A percentile compares a stretch with the other conserved stretches of the same genome.
These are phyloP conservation scores for Ephemerocybe angulata DNA, from an alignment of 768 basidiomycete species.

Conservation along the genomic window DNA sequence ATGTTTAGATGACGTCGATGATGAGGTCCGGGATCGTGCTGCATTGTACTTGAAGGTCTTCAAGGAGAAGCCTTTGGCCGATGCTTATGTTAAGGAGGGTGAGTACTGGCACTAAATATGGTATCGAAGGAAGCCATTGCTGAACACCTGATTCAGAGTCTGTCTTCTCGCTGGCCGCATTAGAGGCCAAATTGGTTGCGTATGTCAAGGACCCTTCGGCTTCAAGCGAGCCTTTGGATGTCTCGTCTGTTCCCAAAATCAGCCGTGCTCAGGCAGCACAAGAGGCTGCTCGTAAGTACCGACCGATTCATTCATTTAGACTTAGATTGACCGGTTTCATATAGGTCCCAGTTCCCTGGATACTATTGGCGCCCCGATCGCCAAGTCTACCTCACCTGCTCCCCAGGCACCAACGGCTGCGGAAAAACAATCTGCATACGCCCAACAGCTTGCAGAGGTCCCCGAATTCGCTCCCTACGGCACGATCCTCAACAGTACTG, in stretches of 20 bases:
- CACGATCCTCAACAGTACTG: conserved; percentile 79
- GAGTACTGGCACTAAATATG: not conserved
- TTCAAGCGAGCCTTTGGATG: conserved; percentile 73
- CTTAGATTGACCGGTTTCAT: conserved; percentile 6
- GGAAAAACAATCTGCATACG: conserved; percentile 85
- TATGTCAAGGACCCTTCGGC: conserved; percentile 86
- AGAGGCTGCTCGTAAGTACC: conserved; percentile 74
- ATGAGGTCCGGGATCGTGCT: conserved; percentile 97
- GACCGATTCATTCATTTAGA: conserved; percentile 1
- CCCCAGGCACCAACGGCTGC: conserved; percentile 80
- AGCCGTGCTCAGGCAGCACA: conserved; percentile 89
- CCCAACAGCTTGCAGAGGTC: conserved; percentile 78
- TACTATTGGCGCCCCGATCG: conserved; percentile 69
- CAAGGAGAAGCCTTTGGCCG: conserved; percentile 73
- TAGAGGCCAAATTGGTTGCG: conserved; percentile 89
- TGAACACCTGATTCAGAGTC: conserved; percentile 51
- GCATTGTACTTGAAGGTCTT: conserved; percentile 89
- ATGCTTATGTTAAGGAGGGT: conserved; percentile 93
- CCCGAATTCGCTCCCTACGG: conserved; percentile 87
- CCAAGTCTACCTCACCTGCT: conserved; percentile 53
- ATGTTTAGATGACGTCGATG: conserved; percentile 96
- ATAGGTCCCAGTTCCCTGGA: conserved; percentile 83
- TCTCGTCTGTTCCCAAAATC: conserved; percentile 85
- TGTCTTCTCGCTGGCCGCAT: conserved; percentile 82
- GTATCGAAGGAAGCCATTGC: not conserved